A percentile compares a stretch with the other conserved stretches of the same genome.
These are phyloP conservation scores for Pestalotiopsis sp. DNA, from an alignment of 2,329 filamentous ascomycete genomes.

Conservation along the genomic window DNA sequence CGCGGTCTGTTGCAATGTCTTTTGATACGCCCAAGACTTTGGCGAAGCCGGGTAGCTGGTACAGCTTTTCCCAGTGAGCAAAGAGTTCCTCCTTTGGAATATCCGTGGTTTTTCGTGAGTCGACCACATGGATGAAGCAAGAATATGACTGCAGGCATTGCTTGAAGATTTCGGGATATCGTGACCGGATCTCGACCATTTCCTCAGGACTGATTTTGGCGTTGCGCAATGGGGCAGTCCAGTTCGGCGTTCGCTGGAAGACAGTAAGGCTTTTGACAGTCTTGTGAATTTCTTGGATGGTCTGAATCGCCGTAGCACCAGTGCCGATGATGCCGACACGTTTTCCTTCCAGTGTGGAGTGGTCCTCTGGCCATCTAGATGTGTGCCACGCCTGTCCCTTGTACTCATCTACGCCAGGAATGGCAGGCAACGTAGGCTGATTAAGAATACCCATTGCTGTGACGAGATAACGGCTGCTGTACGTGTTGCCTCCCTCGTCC, in stretches of 20 bases:
- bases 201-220: constrained; percentile 29
- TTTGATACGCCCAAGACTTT: constrained; percentile 32
- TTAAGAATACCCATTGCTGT: constrained; percentile 31
- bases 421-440: constrained; percentile 35
- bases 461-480: constrained; percentile 29
- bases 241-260: constrained; percentile 29
- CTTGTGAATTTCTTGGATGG: constrained; percentile 30
- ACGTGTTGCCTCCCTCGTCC: constrained; percentile 24
- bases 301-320: constrained; percentile 32
- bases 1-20: constrained; percentile 29
- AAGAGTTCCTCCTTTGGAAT: constrained; percentile 33
- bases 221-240: constrained; percentile 29
- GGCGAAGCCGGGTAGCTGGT: constrained; percentile 39
- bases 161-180: constrained; percentile 34
- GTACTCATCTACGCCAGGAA: constrained; percentile 32
- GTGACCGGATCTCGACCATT: constrained; percentile 25
- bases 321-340: constrained; percentile 32
- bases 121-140: constrained; percentile 32
- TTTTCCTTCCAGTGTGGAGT: constrained; percentile 24
- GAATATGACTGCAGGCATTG: constrained; percentile 24
- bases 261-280: constrained; percentile 22
- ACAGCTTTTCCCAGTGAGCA: constrained; percentile 32
- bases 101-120: constrained; percentile 31
- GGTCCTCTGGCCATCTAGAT: constrained; percentile 26
- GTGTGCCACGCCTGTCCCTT: constrained; percentile 30